A percentile compares a stretch with the other conserved stretches of the same genome.
Conservation (phyloP, 2,329 filamentous ascomycete genomes). For the Pleochaeta shiraiana region DNA sequence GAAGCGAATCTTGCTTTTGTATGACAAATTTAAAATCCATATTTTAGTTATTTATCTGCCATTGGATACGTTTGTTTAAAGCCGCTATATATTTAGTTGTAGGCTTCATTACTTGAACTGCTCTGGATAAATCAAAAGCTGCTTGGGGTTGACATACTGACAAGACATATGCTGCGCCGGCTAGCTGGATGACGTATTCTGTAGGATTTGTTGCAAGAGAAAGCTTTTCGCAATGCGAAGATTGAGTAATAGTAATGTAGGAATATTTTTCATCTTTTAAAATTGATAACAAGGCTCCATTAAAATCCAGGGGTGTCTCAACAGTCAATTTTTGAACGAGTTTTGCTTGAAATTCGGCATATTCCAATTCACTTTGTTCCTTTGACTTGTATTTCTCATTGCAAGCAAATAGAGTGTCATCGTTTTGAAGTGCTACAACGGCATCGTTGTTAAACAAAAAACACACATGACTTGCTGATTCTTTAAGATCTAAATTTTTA, state of each 20-base stretch:
- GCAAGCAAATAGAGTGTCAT: slow-evolving; percentile 5
- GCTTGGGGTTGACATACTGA: too few species aligned
- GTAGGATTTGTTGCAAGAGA: neutral
- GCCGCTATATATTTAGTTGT: neutral
- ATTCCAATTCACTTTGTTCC: neutral
- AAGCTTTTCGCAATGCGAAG: neutral
- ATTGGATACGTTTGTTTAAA: neutral
- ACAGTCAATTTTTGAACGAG: neutral
- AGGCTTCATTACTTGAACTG: too few species aligned
- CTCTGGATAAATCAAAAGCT: neutral
- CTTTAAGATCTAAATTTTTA: neutral
- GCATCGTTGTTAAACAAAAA: slow-evolving; percentile 4
- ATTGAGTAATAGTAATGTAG: neutral
- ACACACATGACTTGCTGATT: slow-evolving; percentile 5
- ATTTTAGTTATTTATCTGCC: neutral
- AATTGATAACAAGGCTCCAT: neutral
- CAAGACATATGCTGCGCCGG: neutral
- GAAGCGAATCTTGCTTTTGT: neutral
- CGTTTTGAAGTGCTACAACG: slow-evolving; percentile 5
- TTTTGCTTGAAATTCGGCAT: slow-evolving; percentile 3
- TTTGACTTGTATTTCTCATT: neutral
- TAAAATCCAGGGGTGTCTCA: neutral
- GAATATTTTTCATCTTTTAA: neutral
- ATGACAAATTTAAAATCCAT: neutral
- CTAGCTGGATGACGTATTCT: neutral